These are phyloP conservation scores for Nemania abortiva DNA, from an alignment of 2,329 filamentous ascomycete species.

Conservation along the genomic window DNA sequence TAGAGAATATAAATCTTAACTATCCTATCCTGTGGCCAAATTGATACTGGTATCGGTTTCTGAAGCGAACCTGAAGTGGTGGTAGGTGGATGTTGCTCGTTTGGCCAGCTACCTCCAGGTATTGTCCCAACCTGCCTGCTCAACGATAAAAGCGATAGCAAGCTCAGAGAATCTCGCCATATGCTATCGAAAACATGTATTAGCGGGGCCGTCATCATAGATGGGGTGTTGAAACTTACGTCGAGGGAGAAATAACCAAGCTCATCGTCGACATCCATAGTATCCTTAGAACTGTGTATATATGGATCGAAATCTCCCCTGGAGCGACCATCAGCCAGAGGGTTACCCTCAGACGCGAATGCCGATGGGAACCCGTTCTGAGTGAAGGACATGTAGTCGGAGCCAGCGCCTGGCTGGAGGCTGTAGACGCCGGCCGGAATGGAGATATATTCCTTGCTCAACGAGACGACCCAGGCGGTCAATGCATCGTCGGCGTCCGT, in stretches of 20 bases:
- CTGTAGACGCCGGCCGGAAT: slow-evolving; percentile 53
- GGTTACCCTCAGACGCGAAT: slow-evolving; percentile 56
- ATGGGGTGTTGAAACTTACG: slow-evolving; percentile 43
- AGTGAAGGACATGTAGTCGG: slow-evolving; percentile 58
- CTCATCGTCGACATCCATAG: slow-evolving; percentile 55
- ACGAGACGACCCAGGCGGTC: slow-evolving; percentile 52
- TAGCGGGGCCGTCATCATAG: slow-evolving; percentile 22
- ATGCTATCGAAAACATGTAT: slow-evolving; percentile 45
- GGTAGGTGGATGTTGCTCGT: neutral
- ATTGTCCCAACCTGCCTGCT: slow-evolving; percentile 57
- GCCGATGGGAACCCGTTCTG: slow-evolving; percentile 55
- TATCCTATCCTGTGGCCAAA: neutral
- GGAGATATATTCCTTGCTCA: slow-evolving; percentile 55
- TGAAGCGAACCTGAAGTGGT: neutral
- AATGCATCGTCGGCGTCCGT: slow-evolving; percentile 54
- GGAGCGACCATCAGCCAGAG: slow-evolving; percentile 43
- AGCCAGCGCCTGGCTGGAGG: slow-evolving; percentile 51
- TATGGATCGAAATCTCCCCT: slow-evolving; percentile 53
- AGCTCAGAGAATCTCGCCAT: slow-evolving; percentile 58
- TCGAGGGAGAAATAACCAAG: slow-evolving; percentile 55
- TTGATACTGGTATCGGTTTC: neutral
- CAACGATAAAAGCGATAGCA: slow-evolving; percentile 55
- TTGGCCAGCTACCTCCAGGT: slow-evolving; percentile 50
- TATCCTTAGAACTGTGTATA: slow-evolving; percentile 54
- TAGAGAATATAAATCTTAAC: neutral